These are phyloP conservation scores for Pythium myriotylum DNA, from an alignment of 352 stramenopile genomes.

Conservation along the genomic window DNA sequence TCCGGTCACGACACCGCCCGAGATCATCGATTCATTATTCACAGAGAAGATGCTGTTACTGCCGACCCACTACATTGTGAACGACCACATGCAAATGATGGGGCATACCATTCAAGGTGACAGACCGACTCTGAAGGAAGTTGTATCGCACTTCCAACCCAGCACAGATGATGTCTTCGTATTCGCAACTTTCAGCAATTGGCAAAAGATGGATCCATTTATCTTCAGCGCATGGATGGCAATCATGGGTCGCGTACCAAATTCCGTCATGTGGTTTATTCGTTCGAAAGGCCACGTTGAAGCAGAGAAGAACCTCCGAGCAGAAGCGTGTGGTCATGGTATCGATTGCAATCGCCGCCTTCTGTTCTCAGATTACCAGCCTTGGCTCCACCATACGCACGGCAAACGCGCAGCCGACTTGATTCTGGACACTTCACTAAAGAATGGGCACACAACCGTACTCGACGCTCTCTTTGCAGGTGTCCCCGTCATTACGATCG, in stretches of 20 bases:
- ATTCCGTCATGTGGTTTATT: constrained; percentile 77
- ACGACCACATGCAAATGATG: constrained; percentile 84
- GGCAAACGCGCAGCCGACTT: constrained; percentile 73
- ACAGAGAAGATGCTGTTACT: constrained; percentile 78
- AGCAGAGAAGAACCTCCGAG: constrained; percentile 47
- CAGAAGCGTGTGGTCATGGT: constrained; percentile 53
- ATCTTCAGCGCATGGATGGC: constrained; percentile 83
- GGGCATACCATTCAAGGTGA: constrained; percentile 45
- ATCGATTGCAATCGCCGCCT: constrained; percentile 53
- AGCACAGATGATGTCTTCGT: constrained; percentile 37
- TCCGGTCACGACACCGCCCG: constrained; percentile 47
- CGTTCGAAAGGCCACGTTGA: constrained; percentile 56
- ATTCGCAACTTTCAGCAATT: constrained; percentile 88
- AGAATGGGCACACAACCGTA: constrained; percentile 86
- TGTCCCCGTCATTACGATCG: constrained; percentile 71
- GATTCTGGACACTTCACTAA: constrained; percentile 79
- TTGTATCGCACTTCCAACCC: constrained; percentile 17
- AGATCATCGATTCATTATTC: constrained; percentile 44
- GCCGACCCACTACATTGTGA: constrained; percentile 79
- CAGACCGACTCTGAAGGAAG: constrained; percentile 20
- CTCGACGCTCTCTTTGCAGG: constrained; percentile 80
- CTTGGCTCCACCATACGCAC: constrained; percentile 83
- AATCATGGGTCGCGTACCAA: constrained; percentile 67
- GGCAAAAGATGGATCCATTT: constrained; percentile 84
- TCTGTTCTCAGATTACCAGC: constrained; percentile 54